These are phyloP conservation scores for Copromyces sp. DNA, from an alignment of 495 filamentous ascomycete species.

Conservation along the genomic window DNA sequence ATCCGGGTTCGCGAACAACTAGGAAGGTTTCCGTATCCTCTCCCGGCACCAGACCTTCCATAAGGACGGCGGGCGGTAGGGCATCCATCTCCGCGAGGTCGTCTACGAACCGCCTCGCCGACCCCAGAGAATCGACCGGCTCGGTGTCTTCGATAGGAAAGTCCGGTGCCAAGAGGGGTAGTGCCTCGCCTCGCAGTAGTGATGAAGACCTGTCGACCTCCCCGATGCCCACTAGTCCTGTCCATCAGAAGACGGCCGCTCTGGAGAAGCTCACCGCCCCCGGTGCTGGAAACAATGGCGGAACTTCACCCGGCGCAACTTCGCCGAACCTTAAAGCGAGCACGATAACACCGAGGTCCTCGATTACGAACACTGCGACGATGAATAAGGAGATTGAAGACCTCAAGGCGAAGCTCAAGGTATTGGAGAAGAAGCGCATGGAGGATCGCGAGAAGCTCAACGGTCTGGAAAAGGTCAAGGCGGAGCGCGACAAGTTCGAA, in stretches of 20 bases:
- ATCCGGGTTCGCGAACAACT: conserved; percentile 20
- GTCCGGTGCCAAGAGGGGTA: conserved; percentile 23
- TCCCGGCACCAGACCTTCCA: conserved; percentile 15
- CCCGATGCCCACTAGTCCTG: conserved; percentile 38
- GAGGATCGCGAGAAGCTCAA: conserved; percentile 89
- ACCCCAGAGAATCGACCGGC: conserved; percentile 33
- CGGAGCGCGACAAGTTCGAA: conserved; percentile 79
- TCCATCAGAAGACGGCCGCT: conserved; percentile 31
- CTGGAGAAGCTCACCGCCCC: conserved; percentile 36
- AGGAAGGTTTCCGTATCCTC: conserved; percentile 28
- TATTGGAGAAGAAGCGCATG: conserved; percentile 70
- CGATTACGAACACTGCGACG: conserved; percentile 27
- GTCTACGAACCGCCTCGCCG: conserved; percentile 19
- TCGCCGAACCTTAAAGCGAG: conserved; percentile 21
- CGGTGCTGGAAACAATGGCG: not conserved
- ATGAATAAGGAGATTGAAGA: conserved; percentile 63
- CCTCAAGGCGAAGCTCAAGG: conserved; percentile 63
- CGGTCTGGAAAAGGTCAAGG: conserved; percentile 60
- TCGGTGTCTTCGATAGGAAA: conserved; percentile 28
- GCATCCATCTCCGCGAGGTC: conserved; percentile 22
- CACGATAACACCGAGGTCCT: conserved; percentile 6
- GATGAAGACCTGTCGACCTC: conserved; percentile 31
- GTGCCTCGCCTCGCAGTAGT: conserved; percentile 26
- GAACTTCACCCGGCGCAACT: conserved; percentile 17
- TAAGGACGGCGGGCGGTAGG: conserved; percentile 28